Conservation (phyloP, 2,329 filamentous ascomycete species). For the Xylariomycetidae sp. region DNA sequence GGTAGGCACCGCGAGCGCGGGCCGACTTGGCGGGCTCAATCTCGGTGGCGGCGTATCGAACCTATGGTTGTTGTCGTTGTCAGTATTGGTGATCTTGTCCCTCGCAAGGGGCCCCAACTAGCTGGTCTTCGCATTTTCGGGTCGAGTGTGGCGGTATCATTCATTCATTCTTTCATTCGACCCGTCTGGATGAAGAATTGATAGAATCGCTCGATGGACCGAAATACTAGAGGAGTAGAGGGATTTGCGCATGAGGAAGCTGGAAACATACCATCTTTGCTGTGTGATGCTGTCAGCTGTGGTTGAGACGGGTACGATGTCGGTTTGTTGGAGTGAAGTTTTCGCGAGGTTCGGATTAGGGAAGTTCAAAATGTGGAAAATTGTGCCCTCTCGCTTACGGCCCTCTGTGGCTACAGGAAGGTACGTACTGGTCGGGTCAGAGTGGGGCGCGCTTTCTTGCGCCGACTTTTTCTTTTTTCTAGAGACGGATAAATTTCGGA, state of each 20-base stretch:
- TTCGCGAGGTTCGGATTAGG: conserved; percentile 34
- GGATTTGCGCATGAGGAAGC: too few relatives aligned
- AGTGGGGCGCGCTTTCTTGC: too few relatives aligned
- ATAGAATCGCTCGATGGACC: too few relatives aligned
- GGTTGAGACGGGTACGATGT: conserved; percentile 51
- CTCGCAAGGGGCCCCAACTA: neutral
- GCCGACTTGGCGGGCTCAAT: conserved; percentile 89
- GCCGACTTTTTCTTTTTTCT: conserved; percentile 1
- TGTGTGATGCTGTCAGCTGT: conserved; percentile 44
- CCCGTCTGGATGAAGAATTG: too few relatives aligned
- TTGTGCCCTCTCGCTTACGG: conserved; percentile 42
- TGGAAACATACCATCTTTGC: conserved; percentile 52
- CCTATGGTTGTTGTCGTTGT: conserved; percentile 45
- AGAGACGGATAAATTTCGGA: neutral
- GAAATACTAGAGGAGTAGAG: too few relatives aligned
- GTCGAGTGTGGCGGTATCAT: too few relatives aligned
- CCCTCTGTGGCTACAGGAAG: conserved; percentile 10
- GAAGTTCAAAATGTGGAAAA: conserved; percentile 39
- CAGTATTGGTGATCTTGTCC: conserved; percentile 10
- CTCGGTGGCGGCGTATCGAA: conserved; percentile 92
- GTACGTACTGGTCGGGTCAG: conserved; percentile 17
- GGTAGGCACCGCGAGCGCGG: conserved; percentile 96
- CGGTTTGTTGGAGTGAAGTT: conserved; percentile 43
- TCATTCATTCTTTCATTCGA: too few relatives aligned
- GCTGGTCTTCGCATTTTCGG: neutral